Evolutionary conservation across 768 basidiomycete species (phyloP).

Genomic region (Suillus discolor): DNA sequence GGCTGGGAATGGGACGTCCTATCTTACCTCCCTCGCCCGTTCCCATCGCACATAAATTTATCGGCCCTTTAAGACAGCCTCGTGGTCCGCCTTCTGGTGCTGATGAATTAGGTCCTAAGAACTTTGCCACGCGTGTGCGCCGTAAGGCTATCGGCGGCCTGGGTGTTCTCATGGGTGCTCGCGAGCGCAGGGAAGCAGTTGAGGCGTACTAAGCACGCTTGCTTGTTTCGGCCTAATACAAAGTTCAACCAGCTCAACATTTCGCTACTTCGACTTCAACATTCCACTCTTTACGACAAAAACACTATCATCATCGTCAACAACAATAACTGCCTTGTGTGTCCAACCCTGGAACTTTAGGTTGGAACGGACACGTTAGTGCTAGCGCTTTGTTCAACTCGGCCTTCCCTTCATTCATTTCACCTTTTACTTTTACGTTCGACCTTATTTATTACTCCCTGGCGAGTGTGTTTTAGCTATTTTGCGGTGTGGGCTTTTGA

Average conservation of each 20-base stretch:
- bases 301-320: not conserved
- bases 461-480: conserved; percentile 3
- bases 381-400: conserved; percentile 11
- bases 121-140: conserved; percentile 85
- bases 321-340: conserved; percentile 4
- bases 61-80: conserved; percentile 80
- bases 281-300: conserved; percentile 21
- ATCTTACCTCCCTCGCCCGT: conserved; percentile 32
- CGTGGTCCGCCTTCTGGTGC: conserved; percentile 85
- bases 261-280: conserved; percentile 19
- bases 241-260: conserved; percentile 4
- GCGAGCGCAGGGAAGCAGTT: conserved; percentile 76
- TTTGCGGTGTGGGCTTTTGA: not conserved
- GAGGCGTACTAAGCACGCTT: conserved; percentile 58
- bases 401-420: conserved; percentile 9
- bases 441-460: conserved; percentile 5
- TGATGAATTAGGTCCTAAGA: conserved; percentile 86
- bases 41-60: conserved; percentile 32
- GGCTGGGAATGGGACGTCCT: conserved; percentile 81
- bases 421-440: conserved; percentile 8
- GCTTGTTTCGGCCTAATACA: conserved; percentile 4
- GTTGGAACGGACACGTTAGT: conserved; percentile 15
- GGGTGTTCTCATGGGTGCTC: conserved; percentile 76
- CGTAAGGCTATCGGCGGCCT: conserved; percentile 83
- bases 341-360: conserved; percentile 7